Base-by-base conservation (phyloP, 345 rosid species). In the Mercurialis annua region DNA sequence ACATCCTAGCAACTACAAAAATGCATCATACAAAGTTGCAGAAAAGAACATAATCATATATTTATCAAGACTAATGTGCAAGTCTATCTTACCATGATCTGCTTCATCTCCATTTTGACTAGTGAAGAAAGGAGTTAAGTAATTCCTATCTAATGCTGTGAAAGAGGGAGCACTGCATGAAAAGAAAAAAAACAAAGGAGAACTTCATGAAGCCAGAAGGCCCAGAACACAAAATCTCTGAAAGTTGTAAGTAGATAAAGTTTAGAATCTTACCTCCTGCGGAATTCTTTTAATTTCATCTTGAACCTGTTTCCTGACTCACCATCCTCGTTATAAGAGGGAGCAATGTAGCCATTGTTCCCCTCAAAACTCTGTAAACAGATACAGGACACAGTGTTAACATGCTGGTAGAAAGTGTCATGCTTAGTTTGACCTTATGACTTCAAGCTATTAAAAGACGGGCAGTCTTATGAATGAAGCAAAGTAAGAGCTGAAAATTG, bases 41-140 rank as follows among this genome's bases (percentile, higher is more conserved):
- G 48, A 18, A 29, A 26, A 62, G 26, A 48, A 31, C 2, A 33
- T 14, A 56, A 53, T 49, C 14, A 67, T 31, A 46, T 29, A 2
- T 11, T 59, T 61, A 52, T 20, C 49, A 57, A 33, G 27, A 44
- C 30, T 59, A 10, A 5, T 36, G 18, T 20, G 60, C n/a, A 9
- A 38, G 36, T 46, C 20, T 16, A 46, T 64, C 83, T 80, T 70
- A 87, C 92, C 90, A 57, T n/a, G 69, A 27, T 77, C 84, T 18
- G 83, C 88, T 6, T 80, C 84, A 71, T 92, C 92, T 69, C 87
- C 90, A 65, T 83, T 88, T 46, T 86, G 82, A 81, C 90, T 90
- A 10, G 97, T 90, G 78, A 90, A 90, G 74, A 90, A 86, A 1
- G 97, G 90, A 49, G 97, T 86, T 68, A 88, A 89, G 80, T 84